These are phyloP conservation scores for Hypoxylon fragiforme DNA, from an alignment of 495 filamentous ascomycete genomes.

Conservation along the genomic window DNA sequence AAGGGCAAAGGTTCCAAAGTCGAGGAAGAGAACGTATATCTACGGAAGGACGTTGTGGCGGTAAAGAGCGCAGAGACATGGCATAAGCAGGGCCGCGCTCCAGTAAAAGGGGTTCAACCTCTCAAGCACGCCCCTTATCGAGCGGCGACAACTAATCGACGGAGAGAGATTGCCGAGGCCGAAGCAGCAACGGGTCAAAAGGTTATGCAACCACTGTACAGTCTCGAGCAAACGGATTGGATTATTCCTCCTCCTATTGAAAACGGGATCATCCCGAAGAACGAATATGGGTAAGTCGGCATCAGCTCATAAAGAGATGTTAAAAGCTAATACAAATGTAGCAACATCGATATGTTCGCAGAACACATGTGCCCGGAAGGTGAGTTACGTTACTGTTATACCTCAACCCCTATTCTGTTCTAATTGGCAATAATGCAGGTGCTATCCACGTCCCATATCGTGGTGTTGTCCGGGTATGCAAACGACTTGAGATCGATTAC, in stretches of 20 bases:
- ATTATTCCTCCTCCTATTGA: slow-evolving; percentile 84
- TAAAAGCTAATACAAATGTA: slow-evolving; percentile 14
- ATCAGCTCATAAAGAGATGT: neutral
- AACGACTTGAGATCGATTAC: slow-evolving; percentile 80
- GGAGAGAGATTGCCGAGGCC: slow-evolving; percentile 85
- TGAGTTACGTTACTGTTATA: slow-evolving; percentile 35
- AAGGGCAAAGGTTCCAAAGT: slow-evolving; percentile 65
- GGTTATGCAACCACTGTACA: slow-evolving; percentile 82
- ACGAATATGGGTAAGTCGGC: slow-evolving; percentile 68
- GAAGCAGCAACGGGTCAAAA: slow-evolving; percentile 78
- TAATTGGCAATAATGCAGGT: slow-evolving; percentile 30
- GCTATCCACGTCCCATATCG: slow-evolving; percentile 81
- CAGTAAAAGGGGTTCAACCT: slow-evolving; percentile 68
- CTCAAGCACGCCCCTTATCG: slow-evolving; percentile 88
- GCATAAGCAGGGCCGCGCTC: slow-evolving; percentile 91
- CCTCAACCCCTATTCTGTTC: neutral
- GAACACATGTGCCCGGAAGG: slow-evolving; percentile 86
- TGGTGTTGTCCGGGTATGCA: slow-evolving; percentile 77
- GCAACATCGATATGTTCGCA: slow-evolving; percentile 93
- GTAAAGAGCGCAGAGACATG: slow-evolving; percentile 94
- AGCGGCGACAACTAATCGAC: slow-evolving; percentile 84
- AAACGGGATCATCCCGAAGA: slow-evolving; percentile 88
- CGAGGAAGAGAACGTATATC: slow-evolving; percentile 79
- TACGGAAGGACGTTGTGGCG: slow-evolving; percentile 74
- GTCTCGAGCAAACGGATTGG: slow-evolving; percentile 85